Conservation (phyloP, 2,329 filamentous ascomycete species). For the Sclerotinia borealis region DNA sequence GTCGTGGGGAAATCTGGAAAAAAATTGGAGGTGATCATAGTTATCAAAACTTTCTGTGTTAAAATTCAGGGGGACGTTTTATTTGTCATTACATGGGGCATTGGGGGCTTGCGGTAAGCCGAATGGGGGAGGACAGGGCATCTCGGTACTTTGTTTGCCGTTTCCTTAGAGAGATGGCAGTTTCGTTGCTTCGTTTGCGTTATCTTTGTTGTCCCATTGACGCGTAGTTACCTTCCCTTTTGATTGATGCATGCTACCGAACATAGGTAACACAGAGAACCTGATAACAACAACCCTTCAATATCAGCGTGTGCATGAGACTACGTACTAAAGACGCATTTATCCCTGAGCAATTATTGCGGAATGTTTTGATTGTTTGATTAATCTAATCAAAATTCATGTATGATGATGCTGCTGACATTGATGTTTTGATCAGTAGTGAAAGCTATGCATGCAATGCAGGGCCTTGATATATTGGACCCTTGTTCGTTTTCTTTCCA, state of each 20-base stretch:
- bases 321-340: not conserved
- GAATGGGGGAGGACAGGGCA: not conserved
- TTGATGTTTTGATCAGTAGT: not conserved
- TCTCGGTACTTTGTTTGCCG: not conserved
- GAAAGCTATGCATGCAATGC: not conserved
- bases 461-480: not conserved
- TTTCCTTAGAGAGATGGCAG: not conserved
- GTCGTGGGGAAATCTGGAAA: not conserved
- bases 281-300: not conserved
- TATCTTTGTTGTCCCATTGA: not conserved
- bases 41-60: not conserved
- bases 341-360: not conserved
- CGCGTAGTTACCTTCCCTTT: not conserved
- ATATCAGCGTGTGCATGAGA: not conserved
- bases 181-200: not conserved
- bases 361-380: not conserved
- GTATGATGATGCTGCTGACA: not conserved
- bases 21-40: not conserved
- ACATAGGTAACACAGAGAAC: not conserved
- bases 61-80: not conserved
- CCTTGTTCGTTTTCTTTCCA: not conserved
- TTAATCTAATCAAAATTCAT: not conserved
- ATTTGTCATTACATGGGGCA: not conserved
- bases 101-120: not conserved
- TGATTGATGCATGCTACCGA: not conserved